These are phyloP conservation scores for Ceratobasidium sp. DNA, from an alignment of 1,284 basidiomycete genomes.

Conservation along the genomic window DNA sequence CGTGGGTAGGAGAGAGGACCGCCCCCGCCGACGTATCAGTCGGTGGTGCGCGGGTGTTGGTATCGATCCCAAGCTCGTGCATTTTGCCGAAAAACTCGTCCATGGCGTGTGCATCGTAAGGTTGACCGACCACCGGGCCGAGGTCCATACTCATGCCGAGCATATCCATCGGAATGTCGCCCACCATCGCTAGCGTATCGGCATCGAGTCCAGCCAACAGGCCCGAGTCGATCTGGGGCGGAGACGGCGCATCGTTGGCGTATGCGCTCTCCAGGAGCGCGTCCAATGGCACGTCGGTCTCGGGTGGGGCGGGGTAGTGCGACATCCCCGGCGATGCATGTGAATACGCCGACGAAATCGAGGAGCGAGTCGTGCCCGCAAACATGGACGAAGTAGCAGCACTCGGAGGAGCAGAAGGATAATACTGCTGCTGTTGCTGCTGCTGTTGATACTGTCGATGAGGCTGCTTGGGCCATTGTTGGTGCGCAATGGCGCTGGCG, in stretches of 20 bases:
- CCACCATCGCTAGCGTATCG: background rate
- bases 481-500: no score
- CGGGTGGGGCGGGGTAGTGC: constrained; percentile 21
- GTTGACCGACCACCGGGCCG: background rate
- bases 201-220: background rate
- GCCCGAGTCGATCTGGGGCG: constrained; percentile 23
- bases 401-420: constrained; percentile 8
- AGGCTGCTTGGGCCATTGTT: no score
- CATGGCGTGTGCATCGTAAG: constrained; percentile 26
- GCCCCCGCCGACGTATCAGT: background rate
- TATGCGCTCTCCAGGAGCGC: constrained; percentile 24
- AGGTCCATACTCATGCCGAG: constrained; percentile 19
- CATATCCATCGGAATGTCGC: background rate
- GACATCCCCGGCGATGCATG: constrained; percentile 22
- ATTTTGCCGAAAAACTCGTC: constrained; percentile 36
- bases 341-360: constrained; percentile 24
- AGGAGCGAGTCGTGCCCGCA: constrained; percentile 20
- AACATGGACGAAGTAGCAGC: constrained; percentile 20
- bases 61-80: constrained; percentile 31
- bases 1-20: background rate
- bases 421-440: no score
- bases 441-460: no score
- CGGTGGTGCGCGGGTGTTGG: background rate
- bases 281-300: constrained; percentile 11
- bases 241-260: constrained; percentile 11